phyloP scores from a whole-genome alignment of 495 filamentous ascomycete genomes.

The Aspergillus sclerotioniger region DNA sequence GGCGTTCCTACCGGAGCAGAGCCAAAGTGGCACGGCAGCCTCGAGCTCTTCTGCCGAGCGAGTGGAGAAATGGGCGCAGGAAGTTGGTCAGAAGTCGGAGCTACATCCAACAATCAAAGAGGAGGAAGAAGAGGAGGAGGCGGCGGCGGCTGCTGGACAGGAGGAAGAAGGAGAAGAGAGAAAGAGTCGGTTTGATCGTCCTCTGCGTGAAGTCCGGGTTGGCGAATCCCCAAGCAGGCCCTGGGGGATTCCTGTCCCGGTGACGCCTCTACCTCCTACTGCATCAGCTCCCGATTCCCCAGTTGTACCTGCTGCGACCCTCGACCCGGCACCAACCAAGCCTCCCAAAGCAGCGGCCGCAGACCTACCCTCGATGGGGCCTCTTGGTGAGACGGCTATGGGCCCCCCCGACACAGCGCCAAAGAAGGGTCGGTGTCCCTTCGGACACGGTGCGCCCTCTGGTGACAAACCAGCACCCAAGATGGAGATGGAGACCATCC shows the following conservation, averaged over 20 bases:
- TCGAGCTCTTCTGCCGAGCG: conserved; percentile 51
- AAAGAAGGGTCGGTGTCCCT: conserved; percentile 46
- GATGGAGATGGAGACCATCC: conserved; percentile 21
- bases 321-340: conserved; percentile 18
- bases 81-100: conserved; percentile 50
- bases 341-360: conserved; percentile 10
- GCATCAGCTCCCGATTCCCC: conserved; percentile 22
- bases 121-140: conserved; percentile 41
- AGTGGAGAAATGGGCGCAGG: conserved; percentile 79
- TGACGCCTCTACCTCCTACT: conserved; percentile 14
- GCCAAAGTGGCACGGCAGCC: conserved; percentile 35
- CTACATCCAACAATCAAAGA: conserved; percentile 30
- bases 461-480: conserved; percentile 13
- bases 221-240: conserved; percentile 87
- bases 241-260: conserved; percentile 82
- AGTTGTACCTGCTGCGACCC: conserved; percentile 22
- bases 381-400: conserved; percentile 17
- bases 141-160: conserved; percentile 33
- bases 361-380: conserved; percentile 9
- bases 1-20: conserved; percentile 67
- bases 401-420: conserved; percentile 24
- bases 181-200: conserved; percentile 69
- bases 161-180: conserved; percentile 37
- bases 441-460: conserved; percentile 40
- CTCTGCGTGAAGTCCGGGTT: conserved; percentile 76